These are phyloP conservation scores for Rheum nobile DNA, from an alignment of 148 eudicot species.

Conservation along the genomic window DNA sequence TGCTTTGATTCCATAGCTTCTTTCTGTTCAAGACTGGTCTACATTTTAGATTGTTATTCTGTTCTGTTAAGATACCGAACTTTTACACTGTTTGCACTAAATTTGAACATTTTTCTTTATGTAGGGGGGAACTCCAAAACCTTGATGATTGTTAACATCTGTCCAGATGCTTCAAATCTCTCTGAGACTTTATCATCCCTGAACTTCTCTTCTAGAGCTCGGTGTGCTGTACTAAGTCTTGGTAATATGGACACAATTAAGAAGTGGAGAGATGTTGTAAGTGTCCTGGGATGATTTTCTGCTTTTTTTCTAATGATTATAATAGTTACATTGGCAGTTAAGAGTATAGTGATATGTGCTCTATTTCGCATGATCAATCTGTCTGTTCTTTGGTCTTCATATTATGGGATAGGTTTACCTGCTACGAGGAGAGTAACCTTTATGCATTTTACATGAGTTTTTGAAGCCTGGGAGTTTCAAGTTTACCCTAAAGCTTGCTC, in stretches of 20 bases:
- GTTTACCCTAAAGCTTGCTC: background rate
- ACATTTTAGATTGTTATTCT: background rate
- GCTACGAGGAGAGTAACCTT: background rate
- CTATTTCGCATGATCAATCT: background rate
- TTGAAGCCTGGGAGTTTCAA: background rate
- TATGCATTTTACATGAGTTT: background rate
- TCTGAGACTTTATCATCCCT: constrained; percentile 84
- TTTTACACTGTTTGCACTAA: background rate
- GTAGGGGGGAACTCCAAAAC: constrained; percentile 93
- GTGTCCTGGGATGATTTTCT: constrained; percentile 20
- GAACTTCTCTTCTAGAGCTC: constrained; percentile 77
- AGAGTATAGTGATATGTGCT: background rate
- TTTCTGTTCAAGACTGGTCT: background rate
- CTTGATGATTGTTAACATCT: constrained; percentile 74
- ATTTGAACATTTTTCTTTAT: constrained; percentile 1
- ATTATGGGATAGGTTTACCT: background rate
- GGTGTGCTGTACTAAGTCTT: constrained; percentile 68
- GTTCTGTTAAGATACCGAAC: background rate
- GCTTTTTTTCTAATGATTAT: background rate
- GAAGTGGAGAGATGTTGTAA: constrained; percentile 84
- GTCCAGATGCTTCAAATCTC: constrained; percentile 63
- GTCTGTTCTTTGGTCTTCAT: background rate
- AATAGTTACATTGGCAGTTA: background rate
- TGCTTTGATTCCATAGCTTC: background rate
- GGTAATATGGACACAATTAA: constrained; percentile 83